Evolutionary conservation across 208 protist genomes (phyloP).

Genomic region (Zelonia costaricensis): DNA sequence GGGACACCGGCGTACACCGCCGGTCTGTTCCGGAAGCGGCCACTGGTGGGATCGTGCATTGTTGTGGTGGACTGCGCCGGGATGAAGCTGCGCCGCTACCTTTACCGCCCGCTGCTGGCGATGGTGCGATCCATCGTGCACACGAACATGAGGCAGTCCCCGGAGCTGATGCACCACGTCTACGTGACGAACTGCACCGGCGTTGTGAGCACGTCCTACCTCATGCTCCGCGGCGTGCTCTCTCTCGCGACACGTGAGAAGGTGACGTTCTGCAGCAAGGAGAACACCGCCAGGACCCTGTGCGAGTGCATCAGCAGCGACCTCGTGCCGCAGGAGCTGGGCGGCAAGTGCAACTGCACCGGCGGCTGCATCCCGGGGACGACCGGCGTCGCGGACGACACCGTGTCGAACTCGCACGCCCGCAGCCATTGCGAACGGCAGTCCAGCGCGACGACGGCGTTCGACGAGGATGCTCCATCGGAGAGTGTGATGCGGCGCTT

Average conservation of each 20-base stretch:
- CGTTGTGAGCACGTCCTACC: slow-evolving; percentile 34
- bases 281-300: slow-evolving; percentile 32
- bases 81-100: slow-evolving; percentile 28
- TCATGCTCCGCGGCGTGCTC: slow-evolving; percentile 26
- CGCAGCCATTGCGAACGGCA: not conserved
- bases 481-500: slow-evolving; percentile 2
- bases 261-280: slow-evolving; percentile 43
- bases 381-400: not conserved
- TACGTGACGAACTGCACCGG: slow-evolving; percentile 57
- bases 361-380: slow-evolving; percentile 39
- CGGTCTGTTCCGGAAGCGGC: slow-evolving; percentile 14
- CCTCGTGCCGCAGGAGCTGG: slow-evolving; percentile 43
- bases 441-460: not conserved
- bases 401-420: not conserved
- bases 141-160: slow-evolving; percentile 47
- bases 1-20: not conserved
- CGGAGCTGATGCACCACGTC: slow-evolving; percentile 55
- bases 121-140: slow-evolving; percentile 42
- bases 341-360: slow-evolving; percentile 47
- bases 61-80: slow-evolving; percentile 52
- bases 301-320: slow-evolving; percentile 40
- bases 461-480: not conserved
- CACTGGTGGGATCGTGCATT: slow-evolving; percentile 28
- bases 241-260: slow-evolving; percentile 35
- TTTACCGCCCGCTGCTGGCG: slow-evolving; percentile 34